These are phyloP conservation scores for Colletotrichum sp. DNA, from an alignment of 2,329 filamentous ascomycete genomes.

Conservation along the genomic window DNA sequence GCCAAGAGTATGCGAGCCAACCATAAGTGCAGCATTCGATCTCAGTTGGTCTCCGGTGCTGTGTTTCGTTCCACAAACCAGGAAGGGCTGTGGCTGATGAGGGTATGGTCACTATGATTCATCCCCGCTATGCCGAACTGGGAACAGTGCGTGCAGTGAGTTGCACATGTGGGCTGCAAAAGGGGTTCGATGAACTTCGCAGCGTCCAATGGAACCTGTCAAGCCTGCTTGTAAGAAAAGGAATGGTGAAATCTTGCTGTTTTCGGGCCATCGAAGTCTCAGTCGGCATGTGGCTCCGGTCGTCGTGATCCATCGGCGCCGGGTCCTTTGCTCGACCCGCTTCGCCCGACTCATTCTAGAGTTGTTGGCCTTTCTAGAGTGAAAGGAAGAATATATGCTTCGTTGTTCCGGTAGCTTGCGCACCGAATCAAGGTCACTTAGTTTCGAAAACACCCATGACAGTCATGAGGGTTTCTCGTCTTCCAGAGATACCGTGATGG, in stretches of 20 bases:
- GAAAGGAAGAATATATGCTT: no score
- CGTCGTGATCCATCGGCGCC: not conserved
- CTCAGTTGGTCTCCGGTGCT: not conserved
- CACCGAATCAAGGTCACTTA: not conserved
- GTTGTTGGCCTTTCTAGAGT: not conserved
- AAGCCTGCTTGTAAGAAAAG: not conserved
- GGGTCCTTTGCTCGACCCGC: not conserved
- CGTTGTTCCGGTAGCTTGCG: no score
- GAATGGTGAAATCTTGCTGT: not conserved
- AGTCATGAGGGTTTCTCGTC: not conserved
- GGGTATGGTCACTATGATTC: not conserved
- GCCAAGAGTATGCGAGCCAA: not conserved
- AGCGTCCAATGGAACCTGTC: not conserved
- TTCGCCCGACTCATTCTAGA: not conserved
- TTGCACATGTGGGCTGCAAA: not conserved
- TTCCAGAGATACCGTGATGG: not conserved
- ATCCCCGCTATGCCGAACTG: not conserved
- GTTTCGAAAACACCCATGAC: not conserved
- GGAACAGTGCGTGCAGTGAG: not conserved
- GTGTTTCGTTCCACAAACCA: not conserved
- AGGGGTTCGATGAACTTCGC: not conserved
- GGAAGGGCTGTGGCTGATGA: not conserved
- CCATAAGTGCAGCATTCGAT: not conserved
- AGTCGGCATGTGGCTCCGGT: not conserved
- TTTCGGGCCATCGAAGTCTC: not conserved